These are phyloP conservation scores for Eucalyptus sp. DNA, from an alignment of 345 rosid genomes.

Conservation along the genomic window DNA sequence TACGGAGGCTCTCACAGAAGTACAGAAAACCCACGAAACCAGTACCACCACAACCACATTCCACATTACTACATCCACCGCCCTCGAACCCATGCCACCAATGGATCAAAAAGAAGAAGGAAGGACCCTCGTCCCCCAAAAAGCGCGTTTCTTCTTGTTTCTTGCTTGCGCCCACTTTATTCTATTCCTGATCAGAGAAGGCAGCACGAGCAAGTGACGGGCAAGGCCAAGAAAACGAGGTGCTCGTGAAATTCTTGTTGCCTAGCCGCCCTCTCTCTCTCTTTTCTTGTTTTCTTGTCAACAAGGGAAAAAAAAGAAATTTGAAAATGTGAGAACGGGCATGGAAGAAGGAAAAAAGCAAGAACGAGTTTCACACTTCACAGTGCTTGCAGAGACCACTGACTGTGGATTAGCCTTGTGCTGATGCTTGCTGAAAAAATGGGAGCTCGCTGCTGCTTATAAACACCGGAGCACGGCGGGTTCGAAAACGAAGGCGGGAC, in stretches of 20 bases:
- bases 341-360: not conserved
- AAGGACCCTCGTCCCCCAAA: not conserved
- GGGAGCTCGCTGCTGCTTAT: not conserved
- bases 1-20: slow-evolving; percentile 51
- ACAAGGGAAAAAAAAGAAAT: not conserved
- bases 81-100: not conserved
- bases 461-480: not conserved
- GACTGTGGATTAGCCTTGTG: not conserved
- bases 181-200: not conserved
- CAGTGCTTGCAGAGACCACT: not conserved
- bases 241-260: not conserved
- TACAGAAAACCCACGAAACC: slow-evolving; percentile 8
- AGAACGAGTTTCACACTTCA: not conserved
- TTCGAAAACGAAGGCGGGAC: not conserved
- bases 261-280: not conserved
- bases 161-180: not conserved
- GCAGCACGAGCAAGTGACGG: not conserved
- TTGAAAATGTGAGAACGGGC: not conserved
- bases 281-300: not conserved
- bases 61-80: slow-evolving; percentile 10
- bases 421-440: not conserved
- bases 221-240: not conserved
- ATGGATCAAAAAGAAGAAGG: not conserved
- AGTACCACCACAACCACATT: slow-evolving; percentile 32
- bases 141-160: not conserved